Evolutionary conservation across 2,329 filamentous ascomycete genomes (phyloP), one percentile per base, ranked within the genome.

Genomic region (Verticillium dahliae): DNA sequence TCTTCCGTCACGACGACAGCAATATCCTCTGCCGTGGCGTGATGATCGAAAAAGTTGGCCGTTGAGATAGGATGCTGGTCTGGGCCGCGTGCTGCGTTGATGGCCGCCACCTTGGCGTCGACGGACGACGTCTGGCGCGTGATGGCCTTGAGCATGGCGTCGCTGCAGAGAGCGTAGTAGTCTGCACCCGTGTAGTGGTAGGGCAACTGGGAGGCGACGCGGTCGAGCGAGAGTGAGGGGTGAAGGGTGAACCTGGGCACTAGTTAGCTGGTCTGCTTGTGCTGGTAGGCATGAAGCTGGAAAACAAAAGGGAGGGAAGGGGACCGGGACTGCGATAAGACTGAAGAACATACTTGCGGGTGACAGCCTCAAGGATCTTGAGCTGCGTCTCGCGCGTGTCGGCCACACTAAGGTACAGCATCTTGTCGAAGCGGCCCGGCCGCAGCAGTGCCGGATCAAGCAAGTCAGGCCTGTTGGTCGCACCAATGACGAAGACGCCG

Each of bases 141-240:
- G 62, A 99, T 94, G 22, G 95, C 95, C 75, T 99, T 98, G 67
- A 99, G 89, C 95, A 99, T 99, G 59, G 95, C 92, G 74, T 99
- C 95, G 54, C 92, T 97, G 79, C 94, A 98, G 22, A 99, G 83
- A 1, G 95, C 95, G 75, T 99, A 99, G 71, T 99, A 89, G 77
- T 99, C 95, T 65, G 95, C 95, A 70, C 95, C 95, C 0, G 95
- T 99, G 77, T 97, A 99, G 2, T 94, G 98, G 73, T 97, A 95
- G 0, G 95, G 95, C 4, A 99, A 84, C 11, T 82, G 82, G 59
- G 90, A 82, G 4, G 94, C 90, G 56, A 99, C 86, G 7, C 85
- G 78, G 33, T 82, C 74, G 11, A 99, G 85, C 11, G 91, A 95
- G 56, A 97, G 81, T 1, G 86, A 82, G 0, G 92, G 91, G 65